These are phyloP conservation scores for Phaeosphaeria sp. DNA, from an alignment of 2,329 filamentous ascomycete genomes.

Conservation along the genomic window DNA sequence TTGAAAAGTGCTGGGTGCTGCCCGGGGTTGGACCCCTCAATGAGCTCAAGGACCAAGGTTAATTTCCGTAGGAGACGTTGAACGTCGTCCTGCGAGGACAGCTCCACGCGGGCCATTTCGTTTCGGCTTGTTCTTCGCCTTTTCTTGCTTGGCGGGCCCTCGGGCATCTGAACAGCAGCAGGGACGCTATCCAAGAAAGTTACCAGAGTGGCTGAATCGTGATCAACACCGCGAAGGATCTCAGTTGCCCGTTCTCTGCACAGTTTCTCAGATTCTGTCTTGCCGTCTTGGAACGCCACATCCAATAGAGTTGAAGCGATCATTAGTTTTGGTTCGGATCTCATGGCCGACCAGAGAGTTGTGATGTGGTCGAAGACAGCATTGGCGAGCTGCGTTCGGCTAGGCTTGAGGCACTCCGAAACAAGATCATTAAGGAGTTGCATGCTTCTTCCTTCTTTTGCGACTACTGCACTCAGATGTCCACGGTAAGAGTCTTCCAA, in stretches of 20 bases:
- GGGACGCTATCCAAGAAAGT: slow-evolving; percentile 77
- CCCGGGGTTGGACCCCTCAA: slow-evolving; percentile 80
- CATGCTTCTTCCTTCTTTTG: slow-evolving; percentile 65
- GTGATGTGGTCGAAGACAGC: slow-evolving; percentile 73
- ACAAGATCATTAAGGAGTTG: slow-evolving; percentile 61
- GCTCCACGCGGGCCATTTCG: slow-evolving; percentile 67
- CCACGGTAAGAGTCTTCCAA: slow-evolving; percentile 58
- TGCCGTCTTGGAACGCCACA: slow-evolving; percentile 58
- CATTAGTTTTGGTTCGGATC: slow-evolving; percentile 65
- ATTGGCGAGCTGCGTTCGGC: slow-evolving; percentile 62
- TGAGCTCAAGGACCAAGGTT: slow-evolving; percentile 85
- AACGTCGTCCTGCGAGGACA: slow-evolving; percentile 69
- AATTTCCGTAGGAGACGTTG: slow-evolving; percentile 74
- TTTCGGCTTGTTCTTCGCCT: slow-evolving; percentile 78
- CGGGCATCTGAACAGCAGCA: slow-evolving; percentile 73
- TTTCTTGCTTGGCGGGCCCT: slow-evolving; percentile 76
- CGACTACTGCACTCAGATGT: slow-evolving; percentile 60
- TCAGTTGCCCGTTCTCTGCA: slow-evolving; percentile 67
- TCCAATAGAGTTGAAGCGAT: slow-evolving; percentile 69
- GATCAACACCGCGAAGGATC: slow-evolving; percentile 73
- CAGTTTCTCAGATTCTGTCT: slow-evolving; percentile 45
- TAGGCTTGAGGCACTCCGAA: slow-evolving; percentile 50
- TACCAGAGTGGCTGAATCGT: slow-evolving; percentile 74
- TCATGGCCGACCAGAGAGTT: slow-evolving; percentile 75
- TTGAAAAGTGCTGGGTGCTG: slow-evolving; percentile 78